Evolutionary conservation across 306 rosid species (phyloP), one percentile per base, ranked within the genome.

Genomic region (Pyrus betulifolia): DNA sequence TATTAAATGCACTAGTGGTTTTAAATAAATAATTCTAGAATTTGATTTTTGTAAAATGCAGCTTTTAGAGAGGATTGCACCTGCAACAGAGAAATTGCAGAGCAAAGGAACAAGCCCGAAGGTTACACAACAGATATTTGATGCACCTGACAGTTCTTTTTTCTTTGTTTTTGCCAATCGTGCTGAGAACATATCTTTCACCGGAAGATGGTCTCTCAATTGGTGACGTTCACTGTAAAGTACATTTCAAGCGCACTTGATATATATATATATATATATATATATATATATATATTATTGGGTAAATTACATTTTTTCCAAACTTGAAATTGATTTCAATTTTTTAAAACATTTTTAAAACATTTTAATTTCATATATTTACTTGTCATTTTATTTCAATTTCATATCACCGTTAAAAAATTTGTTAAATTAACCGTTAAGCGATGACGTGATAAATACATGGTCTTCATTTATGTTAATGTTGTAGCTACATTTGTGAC

Each of bases 11-110:
- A 61, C 62, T 75, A 30, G 7, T n/a, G 14, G 62, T 23, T 30
- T 44, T 12, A 8, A 35, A 27, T 25, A 52, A 55, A 25, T 69
- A 38, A 55, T 17, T 44, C 58, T 11, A 3, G 13, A 25, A 27
- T 42, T 35, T 18, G 22, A 42, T 45, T 69, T 57, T 67, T 62
- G 31, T 69, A 66, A 71, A 74, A 31, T 84, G 83, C 90, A 93
- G 98, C 89, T 94, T 78, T 71, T 94, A 85, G 95, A 90, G 80
- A 86, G 77, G 85, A 92, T 90, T 83, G 91, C 93, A 70, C 91
- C 95, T 10, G 89, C 98, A 80, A 92, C 98, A 44, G 96, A 92
- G 81, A 87, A 82, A 55, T 76, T 94, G 75, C 89, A 84, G 88
- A 63, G 75, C 79, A 87, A 90, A 74, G 90, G 89, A 72, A 83